A percentile compares a stretch with the other conserved stretches of the same genome.
Evolutionary conservation across 2,329 filamentous ascomycete genomes (phyloP).

Genomic region (Ceratocystis alfenasii): DNA sequence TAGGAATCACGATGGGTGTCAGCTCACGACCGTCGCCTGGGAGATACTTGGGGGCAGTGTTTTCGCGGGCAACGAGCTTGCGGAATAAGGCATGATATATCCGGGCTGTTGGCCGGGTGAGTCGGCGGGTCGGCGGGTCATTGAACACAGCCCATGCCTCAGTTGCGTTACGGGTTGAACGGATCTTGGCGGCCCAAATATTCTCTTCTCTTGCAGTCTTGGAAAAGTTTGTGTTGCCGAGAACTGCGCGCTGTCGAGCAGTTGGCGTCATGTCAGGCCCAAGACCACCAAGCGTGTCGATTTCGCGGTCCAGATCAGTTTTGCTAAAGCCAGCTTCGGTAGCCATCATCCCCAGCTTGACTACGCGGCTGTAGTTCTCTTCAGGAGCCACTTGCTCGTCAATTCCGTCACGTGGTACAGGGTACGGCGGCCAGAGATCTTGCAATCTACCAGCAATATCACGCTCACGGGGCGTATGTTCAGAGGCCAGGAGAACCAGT

Average conservation of each 20-base stretch:
- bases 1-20: constrained; percentile 30
- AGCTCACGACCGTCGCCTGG: constrained; percentile 25
- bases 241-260: constrained; percentile 37
- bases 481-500: constrained; percentile 40
- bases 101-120: constrained; percentile 30
- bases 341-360: constrained; percentile 42
- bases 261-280: constrained; percentile 41
- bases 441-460: constrained; percentile 38
- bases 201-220: constrained; percentile 13
- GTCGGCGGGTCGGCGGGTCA: constrained; percentile 29
- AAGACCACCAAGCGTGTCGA: constrained; percentile 44
- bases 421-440: constrained; percentile 49
- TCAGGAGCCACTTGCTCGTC: constrained; percentile 42
- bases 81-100: constrained; percentile 51
- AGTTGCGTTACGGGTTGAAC: constrained; percentile 46
- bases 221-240: constrained; percentile 24
- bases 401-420: constrained; percentile 44
- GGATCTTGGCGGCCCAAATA: constrained; percentile 45
- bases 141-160: constrained; percentile 48
- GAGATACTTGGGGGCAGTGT: constrained; percentile 23
- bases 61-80: constrained; percentile 37
- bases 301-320: constrained; percentile 34
- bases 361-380: constrained; percentile 43
- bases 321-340: constrained; percentile 45
- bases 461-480: constrained; percentile 41